These are phyloP conservation scores for Fraxinus quadrangulata DNA, from an alignment of 257 asterid species.

Conservation along the genomic window DNA sequence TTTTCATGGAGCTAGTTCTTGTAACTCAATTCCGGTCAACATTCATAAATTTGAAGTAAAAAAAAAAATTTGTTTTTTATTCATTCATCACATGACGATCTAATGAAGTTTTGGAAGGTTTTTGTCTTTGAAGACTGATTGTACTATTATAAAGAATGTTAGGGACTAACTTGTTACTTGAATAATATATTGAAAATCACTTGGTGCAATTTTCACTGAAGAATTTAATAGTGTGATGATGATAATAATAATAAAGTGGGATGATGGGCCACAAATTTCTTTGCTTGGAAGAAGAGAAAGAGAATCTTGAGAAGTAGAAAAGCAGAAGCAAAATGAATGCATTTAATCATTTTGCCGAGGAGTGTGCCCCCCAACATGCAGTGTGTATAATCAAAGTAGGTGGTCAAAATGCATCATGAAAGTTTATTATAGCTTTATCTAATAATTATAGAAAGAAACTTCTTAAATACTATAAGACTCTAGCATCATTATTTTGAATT, in stretches of 20 bases:
- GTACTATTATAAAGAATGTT: neutral
- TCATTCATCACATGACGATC: neutral
- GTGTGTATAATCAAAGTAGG: neutral
- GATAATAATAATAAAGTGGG: neutral
- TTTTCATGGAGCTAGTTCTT: no score
- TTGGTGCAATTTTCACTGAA: neutral
- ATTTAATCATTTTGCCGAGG: neutral
- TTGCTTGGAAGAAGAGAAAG: slow-evolving; percentile 9
- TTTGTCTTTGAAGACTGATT: no score
- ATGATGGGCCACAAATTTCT: neutral
- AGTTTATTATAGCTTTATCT: neutral
- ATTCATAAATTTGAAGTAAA: neutral
- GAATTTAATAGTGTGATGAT: neutral
- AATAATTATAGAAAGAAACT: neutral
- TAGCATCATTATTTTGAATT: no score
- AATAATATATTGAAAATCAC: neutral
- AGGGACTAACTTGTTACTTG: neutral
- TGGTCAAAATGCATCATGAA: slow-evolving; percentile 2
- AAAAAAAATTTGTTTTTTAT: no score
- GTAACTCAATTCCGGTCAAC: neutral
- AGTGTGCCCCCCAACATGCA: neutral
- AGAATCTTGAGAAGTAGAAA: neutral
- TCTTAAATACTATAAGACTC: neutral
- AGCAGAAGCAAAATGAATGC: neutral
- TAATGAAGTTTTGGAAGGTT: no score